Evolutionary conservation across 305 asterid species (phyloP).

Genomic region (Vinca major): DNA sequence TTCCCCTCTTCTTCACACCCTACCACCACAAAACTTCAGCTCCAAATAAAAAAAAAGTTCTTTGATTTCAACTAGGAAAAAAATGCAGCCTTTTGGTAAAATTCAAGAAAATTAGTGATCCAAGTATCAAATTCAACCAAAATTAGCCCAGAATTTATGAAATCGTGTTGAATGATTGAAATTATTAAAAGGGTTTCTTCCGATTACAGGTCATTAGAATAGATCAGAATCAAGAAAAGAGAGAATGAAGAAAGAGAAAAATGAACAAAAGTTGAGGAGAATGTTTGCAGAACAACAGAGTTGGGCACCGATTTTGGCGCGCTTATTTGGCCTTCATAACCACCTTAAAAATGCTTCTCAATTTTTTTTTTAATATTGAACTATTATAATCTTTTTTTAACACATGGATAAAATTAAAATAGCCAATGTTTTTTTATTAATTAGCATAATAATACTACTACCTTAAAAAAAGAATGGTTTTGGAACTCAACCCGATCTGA

Average conservation of each 20-base stretch:
- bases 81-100: not conserved
- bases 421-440: too few relatives aligned
- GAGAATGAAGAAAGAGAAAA: constrained; percentile 21
- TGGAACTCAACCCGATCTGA: too few relatives aligned
- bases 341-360: constrained; percentile 21
- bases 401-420: too few relatives aligned
- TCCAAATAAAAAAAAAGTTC: constrained; percentile 7
- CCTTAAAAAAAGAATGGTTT: too few relatives aligned
- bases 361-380: too few relatives aligned
- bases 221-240: constrained; percentile 18
- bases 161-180: constrained; percentile 21
- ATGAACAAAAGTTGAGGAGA: constrained; percentile 45
- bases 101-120: too few relatives aligned
- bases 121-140: not conserved
- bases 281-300: constrained; percentile 44
- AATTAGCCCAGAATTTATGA: constrained; percentile 19
- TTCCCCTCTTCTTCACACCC: constrained; percentile 6
- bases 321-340: constrained; percentile 41
- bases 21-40: not conserved
- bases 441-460: too few relatives aligned
- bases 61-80: not conserved
- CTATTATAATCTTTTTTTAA: too few relatives aligned
- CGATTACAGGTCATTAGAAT: constrained; percentile 18
- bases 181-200: constrained; percentile 22
- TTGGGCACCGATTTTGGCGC: constrained; percentile 65